These are phyloP conservation scores for Arthrobotrys conoides DNA, from an alignment of 2,329 filamentous ascomycete genomes.

Conservation along the genomic window DNA sequence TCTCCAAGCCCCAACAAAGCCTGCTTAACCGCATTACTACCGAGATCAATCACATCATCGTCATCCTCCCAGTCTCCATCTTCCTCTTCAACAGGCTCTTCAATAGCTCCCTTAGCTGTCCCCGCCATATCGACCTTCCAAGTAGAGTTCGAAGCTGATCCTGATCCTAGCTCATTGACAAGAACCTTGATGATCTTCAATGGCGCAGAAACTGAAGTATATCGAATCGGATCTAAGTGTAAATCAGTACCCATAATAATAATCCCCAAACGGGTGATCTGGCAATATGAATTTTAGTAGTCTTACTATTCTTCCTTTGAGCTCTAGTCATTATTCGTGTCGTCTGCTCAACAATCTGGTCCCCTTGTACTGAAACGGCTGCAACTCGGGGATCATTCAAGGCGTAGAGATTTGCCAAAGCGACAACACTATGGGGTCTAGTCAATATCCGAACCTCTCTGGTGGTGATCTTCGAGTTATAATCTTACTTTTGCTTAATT, in stretches of 20 bases:
- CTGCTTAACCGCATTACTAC: slow-evolving; percentile 56
- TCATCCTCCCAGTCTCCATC: slow-evolving; percentile 94
- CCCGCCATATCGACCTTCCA: slow-evolving; percentile 75
- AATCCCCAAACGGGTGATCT: slow-evolving; percentile 58
- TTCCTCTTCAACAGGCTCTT: slow-evolving; percentile 76
- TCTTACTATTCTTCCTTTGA: slow-evolving; percentile 83
- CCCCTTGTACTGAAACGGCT: slow-evolving; percentile 88
- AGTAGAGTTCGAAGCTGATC: slow-evolving; percentile 76
- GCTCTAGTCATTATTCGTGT: slow-evolving; percentile 94
- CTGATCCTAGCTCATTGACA: slow-evolving; percentile 88
- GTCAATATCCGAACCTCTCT: slow-evolving; percentile 63
- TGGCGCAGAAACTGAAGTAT: slow-evolving; percentile 86
- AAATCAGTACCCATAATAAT: slow-evolving; percentile 53
- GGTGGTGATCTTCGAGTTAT: slow-evolving; percentile 19
- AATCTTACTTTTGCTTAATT: slow-evolving; percentile 88
- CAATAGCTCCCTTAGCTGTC: slow-evolving; percentile 70
- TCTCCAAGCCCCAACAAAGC: slow-evolving; percentile 63
- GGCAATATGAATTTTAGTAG: slow-evolving; percentile 62
- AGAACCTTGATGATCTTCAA: slow-evolving; percentile 97
- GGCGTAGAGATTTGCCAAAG: slow-evolving; percentile 89
- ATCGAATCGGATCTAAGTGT: slow-evolving; percentile 82
- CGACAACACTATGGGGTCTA: slow-evolving; percentile 79
- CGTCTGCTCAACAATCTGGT: slow-evolving; percentile 84
- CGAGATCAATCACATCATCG: slow-evolving; percentile 73
- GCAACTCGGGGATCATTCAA: slow-evolving; percentile 84